Evolutionary conservation across 2,329 filamentous ascomycete genomes (phyloP), one percentile per base, ranked within the genome.

Genomic region (Aspergillus niger): DNA sequence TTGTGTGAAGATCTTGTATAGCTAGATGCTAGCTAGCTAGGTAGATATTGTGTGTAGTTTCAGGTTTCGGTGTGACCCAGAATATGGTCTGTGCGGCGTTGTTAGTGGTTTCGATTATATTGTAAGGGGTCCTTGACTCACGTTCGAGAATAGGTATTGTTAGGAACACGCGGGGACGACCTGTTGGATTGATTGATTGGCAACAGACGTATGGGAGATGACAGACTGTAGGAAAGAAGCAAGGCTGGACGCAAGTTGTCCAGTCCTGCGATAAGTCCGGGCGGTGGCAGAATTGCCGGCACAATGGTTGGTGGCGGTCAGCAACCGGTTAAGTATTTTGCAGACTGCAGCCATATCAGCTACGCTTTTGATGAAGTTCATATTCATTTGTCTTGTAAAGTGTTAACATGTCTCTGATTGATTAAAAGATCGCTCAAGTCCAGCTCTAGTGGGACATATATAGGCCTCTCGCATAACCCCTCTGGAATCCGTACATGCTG

Each of bases 221-320:
- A 50, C 28, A 28, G 30, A 30, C 32, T 36, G n/a, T 30, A 50
- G 47, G 26, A 30, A 50, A 50, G 47, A 50, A 30, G 47, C 47
- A 50, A 50, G 44, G 47, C 41, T 50, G 47, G 47, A 44, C 63
- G 64, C 63, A 65, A 71, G 63, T 59, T 72, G 70, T 68, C 70
- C 69, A 67, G 55, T 69, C 59, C 43, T 38, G 26, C 48, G 24
- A 13, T 38, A 38, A 48, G 13, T 13, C 32, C 60, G 62, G 65
- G 70, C 69, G 70, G 69, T 71, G 67, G 60, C 52, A 61, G 62
- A 70, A 60, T 64, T 51, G 41, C 61, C 38, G 38, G 22, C 47
- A 38, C 8, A 50, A 49, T 49, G 28, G 47, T 17, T 6, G 30
- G 26, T 50, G 17, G 47, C 47, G 52, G 52, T 30, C 24, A 43